These are phyloP conservation scores for Xylaria cubensis DNA, from an alignment of 495 filamentous ascomycete species.

Conservation along the genomic window DNA sequence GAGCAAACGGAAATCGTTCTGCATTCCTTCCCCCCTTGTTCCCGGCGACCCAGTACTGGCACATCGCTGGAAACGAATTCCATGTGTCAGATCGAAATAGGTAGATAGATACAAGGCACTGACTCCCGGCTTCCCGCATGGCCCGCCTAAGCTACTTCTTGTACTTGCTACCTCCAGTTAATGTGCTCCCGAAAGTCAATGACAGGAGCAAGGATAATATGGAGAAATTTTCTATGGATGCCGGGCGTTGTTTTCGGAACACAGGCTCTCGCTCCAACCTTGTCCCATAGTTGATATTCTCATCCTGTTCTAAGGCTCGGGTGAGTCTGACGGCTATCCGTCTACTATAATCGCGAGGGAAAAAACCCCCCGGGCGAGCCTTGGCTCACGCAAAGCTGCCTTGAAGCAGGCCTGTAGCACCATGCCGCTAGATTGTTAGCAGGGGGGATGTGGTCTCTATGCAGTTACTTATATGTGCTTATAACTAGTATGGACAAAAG, in stretches of 20 bases:
- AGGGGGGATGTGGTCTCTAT: background rate
- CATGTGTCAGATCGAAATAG: constrained; percentile 8
- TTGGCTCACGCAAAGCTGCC: background rate
- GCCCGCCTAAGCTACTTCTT: background rate
- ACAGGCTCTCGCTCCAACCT: background rate
- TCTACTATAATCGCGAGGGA: background rate
- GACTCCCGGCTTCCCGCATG: background rate
- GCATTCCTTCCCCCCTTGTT: background rate
- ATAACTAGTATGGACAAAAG: background rate
- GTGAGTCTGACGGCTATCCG: background rate
- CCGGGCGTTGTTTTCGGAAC: background rate
- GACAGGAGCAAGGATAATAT: background rate
- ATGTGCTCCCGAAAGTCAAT: background rate
- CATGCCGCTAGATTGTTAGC: background rate
- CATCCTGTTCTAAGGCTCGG: background rate
- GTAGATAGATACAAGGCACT: background rate
- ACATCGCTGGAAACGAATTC: constrained; percentile 2
- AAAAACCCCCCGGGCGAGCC: background rate
- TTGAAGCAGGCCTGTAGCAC: background rate
- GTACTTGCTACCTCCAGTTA: background rate
- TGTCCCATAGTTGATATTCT: background rate
- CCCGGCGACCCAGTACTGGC: background rate
- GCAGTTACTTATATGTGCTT: background rate
- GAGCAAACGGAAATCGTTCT: background rate
- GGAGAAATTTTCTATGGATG: background rate